Evolutionary conservation across 371 early-diverging fungal genomes (phyloP), one percentile per base, ranked within the genome.

Genomic region (Mucor plumbeus): DNA sequence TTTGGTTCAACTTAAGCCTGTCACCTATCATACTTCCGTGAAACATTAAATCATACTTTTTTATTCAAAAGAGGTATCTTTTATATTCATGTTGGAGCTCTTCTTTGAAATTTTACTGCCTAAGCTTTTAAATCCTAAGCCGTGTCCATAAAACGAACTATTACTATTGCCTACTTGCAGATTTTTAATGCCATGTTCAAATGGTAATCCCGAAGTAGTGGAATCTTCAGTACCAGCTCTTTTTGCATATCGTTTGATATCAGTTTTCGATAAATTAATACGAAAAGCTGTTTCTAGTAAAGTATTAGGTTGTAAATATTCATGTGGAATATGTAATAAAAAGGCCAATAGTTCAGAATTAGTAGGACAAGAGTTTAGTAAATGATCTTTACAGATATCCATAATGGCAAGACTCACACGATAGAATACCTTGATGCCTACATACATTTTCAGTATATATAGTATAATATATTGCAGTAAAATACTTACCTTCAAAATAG

Each of bases 401-500:
- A 95, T 57, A 38, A 97, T 92, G 1, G 91, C 95, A 26, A 97
- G 74, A 6, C 93, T 93, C 7, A 92, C 85, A 10, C 96, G 83
- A 74, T 95, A 95, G 55, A 96, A 85, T 1, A 92, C 90, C 70
- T 96, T 95, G 63, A 87, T 82, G 4, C 94, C 93, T 80, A 26
- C 17, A n/a, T 1, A 47, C 10, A 5, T 7, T 36, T 47, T 9
- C 11, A 40, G 26, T 7, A 21, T 9, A n/a, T 5, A 21, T 4
- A 21, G 7, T 19, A 7, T 13, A 40, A 34, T 11, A 7, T 2
- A 58, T 10, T 35, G 21, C n/a, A 55, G 38, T 5, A 38, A 38
- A 38, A 26, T 26, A 17, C 17, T 67, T 70, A 64, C 94, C 94
- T 80, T 93, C 93, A 73, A 84, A 91, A 64, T 91, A 88, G 61